These are phyloP conservation scores for Pseudogymnoascus sp. DNA, from an alignment of 2,329 filamentous ascomycete species.

Conservation along the genomic window DNA sequence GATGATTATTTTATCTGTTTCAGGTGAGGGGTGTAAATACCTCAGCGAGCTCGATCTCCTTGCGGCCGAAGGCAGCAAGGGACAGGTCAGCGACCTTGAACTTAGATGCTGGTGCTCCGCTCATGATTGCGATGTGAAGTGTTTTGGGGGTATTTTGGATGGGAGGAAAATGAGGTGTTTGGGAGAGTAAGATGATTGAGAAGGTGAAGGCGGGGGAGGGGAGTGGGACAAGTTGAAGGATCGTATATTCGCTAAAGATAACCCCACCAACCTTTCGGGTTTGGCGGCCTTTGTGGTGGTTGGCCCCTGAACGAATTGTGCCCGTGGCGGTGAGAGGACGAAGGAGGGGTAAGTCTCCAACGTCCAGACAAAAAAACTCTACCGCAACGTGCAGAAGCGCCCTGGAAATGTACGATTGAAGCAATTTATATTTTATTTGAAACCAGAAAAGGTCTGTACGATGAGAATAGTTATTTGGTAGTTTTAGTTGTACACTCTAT, in stretches of 20 bases:
- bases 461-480: background rate
- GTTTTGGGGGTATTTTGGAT: background rate
- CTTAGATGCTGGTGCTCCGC: constrained; percentile 19
- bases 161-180: constrained; percentile 7
- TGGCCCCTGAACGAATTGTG: constrained; percentile 3
- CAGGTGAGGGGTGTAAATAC: constrained; percentile 20
- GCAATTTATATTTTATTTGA: background rate
- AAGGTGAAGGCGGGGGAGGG: constrained; percentile 6
- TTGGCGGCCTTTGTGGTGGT: background rate
- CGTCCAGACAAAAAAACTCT: background rate
- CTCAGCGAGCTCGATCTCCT: constrained; percentile 97
- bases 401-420: background rate
- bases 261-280: constrained; percentile 8
- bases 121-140: constrained; percentile 10
- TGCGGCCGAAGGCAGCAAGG: constrained; percentile 95
- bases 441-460: background rate
- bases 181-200: constrained; percentile 3
- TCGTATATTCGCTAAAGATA: constrained; percentile 7
- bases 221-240: constrained; percentile 4
- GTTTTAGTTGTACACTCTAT: background rate
- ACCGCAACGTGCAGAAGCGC: background rate
- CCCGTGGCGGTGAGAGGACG: background rate
- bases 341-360: constrained; percentile 4
- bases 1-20: background rate
- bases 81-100: constrained; percentile 99